Conservation (phyloP, 2,329 filamentous ascomycete genomes). For the Ceratocystis ficicola region DNA sequence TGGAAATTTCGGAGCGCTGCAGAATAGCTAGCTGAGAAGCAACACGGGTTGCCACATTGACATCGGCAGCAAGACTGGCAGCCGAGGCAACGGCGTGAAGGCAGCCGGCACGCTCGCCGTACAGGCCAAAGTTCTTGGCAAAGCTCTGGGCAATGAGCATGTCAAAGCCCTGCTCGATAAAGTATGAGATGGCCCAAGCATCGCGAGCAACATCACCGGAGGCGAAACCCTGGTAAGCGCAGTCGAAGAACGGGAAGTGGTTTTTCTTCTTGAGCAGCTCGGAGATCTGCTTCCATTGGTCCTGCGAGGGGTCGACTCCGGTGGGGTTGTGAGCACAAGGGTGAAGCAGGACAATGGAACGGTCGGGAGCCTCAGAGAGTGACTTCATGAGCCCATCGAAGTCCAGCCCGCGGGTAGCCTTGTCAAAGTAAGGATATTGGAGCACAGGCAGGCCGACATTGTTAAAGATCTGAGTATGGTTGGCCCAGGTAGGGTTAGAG, state of each 20-base stretch:
- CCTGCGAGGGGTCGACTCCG: conserved; percentile 83
- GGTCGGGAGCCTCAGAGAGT: conserved; percentile 58
- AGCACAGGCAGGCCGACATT: conserved; percentile 71
- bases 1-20: conserved; percentile 94
- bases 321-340: conserved; percentile 97
- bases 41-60: conserved; percentile 52
- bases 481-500: conserved; percentile 93
- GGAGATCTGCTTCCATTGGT: conserved; percentile 90
- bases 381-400: conserved; percentile 74
- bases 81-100: conserved; percentile 85
- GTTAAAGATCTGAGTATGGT: conserved; percentile 96
- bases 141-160: conserved; percentile 85
- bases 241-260: conserved; percentile 98
- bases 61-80: conserved; percentile 40
- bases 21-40: conserved; percentile 84
- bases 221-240: conserved; percentile 94
- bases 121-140: conserved; percentile 96
- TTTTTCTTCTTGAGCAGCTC: conserved; percentile 59
- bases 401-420: conserved; percentile 79
- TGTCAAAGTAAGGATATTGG: conserved; percentile 88
- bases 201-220: conserved; percentile 78
- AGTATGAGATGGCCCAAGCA: conserved; percentile 86
- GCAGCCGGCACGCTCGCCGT: conserved; percentile 89
- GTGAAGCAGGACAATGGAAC: conserved; percentile 81
- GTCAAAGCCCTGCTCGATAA: conserved; percentile 82